Percentiles rank a stretch among this genome's conserved stretches.
Evolutionary conservation across 2,329 filamentous ascomycete genomes (phyloP).

Genomic region (Verticillium klebahnii): DNA sequence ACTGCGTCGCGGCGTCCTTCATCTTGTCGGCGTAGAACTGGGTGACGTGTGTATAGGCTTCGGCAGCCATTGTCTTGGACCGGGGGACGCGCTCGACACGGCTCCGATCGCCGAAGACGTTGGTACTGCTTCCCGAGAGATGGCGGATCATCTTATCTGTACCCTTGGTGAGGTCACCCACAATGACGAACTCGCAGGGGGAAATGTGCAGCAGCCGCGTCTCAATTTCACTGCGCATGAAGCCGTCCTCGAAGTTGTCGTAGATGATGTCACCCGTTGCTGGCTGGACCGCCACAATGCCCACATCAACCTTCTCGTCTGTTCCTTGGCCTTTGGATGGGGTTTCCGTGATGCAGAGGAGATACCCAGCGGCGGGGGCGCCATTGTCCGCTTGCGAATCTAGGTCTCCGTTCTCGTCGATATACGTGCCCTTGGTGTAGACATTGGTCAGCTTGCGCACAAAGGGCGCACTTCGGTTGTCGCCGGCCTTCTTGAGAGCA

Average conservation of each 20-base stretch:
- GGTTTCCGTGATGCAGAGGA: slow-evolving; percentile 86
- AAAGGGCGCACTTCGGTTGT: slow-evolving; percentile 91
- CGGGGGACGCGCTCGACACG: slow-evolving; percentile 77
- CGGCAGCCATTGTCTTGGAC: slow-evolving; percentile 74
- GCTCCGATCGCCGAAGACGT: slow-evolving; percentile 87
- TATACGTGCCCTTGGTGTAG: slow-evolving; percentile 97
- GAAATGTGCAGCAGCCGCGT: slow-evolving; percentile 93
- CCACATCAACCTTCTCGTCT: slow-evolving; percentile 90
- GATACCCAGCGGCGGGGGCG: slow-evolving; percentile 69
- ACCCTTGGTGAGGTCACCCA: slow-evolving; percentile 83
- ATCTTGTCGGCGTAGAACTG: slow-evolving; percentile 89
- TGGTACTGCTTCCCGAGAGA: slow-evolving; percentile 81
- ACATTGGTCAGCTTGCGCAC: slow-evolving; percentile 89
- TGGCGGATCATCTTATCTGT: slow-evolving; percentile 91
- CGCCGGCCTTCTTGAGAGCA: slow-evolving; percentile 88
- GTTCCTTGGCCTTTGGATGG: slow-evolving; percentile 74
- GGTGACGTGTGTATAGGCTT: slow-evolving; percentile 84
- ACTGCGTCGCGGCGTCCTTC: slow-evolving; percentile 35
- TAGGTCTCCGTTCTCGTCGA: slow-evolving; percentile 85
- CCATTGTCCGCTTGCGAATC: slow-evolving; percentile 46
- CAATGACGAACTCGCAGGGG: slow-evolving; percentile 90
- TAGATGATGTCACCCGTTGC: slow-evolving; percentile 95
- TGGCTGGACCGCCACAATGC: slow-evolving; percentile 89
- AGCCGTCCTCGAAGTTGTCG: slow-evolving; percentile 93
- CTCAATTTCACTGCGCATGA: slow-evolving; percentile 95